Base-by-base conservation (phyloP, 1,284 basidiomycete species). In the Moniliophthora roreri region DNA sequence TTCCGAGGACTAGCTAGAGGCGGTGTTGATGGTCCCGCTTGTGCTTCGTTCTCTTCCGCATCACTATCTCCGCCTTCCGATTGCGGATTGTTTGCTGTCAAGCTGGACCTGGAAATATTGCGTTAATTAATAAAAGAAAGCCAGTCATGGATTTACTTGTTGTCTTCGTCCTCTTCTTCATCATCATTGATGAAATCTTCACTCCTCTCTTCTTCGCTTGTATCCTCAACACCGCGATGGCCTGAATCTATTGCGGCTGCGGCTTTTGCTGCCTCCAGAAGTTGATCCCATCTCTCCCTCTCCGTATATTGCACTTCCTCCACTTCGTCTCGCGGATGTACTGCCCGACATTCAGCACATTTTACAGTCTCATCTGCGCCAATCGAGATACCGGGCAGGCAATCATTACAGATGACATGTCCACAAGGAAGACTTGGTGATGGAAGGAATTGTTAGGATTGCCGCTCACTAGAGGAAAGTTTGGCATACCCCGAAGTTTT, bases 241-340 rank as follows among this genome's bases (percentile, higher is more conserved):
- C 39, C 39, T 2, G 39, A 40, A 57, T 80, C 77, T 39, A 74
- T 67, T 45, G 60, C 62, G 18, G 69, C 67, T 71, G 74, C 79
- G 18, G 65, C 60, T 34, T 63, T 64, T 4, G 78, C 79, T 2
- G 79, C 62, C 5, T 72, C 67, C 1, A 79, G 63, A 7, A 81
- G 62, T 18, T 63, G 59, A 58, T 82, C 79, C 79, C 79, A 82
- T 50, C 78, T 75, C 36, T 75, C 64, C 10, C 64, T 63, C 26
- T 78, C 77, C 24, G 75, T 78, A 54, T 71, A 69, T 37, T 69
- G 60, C 6, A 83, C 65, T 10, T 64, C 53, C 57, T 77, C 74
- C 28, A 74, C 53, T 3, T 75, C 71, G 3, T 76, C 70, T 41
- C 69, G 60, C 2, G 54, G 44, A 48, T 63, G 68, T 21, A 55